Percentiles rank a stretch among this genome's conserved stretches.
These are phyloP conservation scores for Quercus cerris DNA, from an alignment of 306 rosid genomes.

Conservation along the genomic window DNA sequence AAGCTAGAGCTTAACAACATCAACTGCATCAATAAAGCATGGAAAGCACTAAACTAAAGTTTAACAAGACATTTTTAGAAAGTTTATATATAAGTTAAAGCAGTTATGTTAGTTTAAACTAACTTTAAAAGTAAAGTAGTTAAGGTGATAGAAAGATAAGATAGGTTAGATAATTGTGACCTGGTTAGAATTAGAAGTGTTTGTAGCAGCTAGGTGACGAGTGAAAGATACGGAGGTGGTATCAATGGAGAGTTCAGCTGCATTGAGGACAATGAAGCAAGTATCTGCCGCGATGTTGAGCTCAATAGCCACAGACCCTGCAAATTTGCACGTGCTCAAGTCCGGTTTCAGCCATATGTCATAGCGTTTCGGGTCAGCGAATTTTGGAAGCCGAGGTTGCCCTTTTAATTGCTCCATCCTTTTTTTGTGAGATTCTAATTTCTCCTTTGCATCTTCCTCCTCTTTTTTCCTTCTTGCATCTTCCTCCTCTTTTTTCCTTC, in stretches of 20 bases:
- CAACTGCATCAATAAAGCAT: no score
- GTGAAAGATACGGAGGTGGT: conserved; percentile 40
- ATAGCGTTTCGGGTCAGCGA: conserved; percentile 80
- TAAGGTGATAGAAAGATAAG: no score
- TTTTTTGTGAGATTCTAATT: no score
- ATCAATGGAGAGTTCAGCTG: conserved; percentile 55
- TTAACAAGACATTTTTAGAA: no score
- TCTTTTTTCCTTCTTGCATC: background rate
- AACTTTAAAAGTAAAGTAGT: no score
- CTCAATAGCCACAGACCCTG: conserved; percentile 62
- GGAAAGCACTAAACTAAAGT: no score
- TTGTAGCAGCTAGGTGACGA: background rate
- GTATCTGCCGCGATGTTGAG: conserved; percentile 59
- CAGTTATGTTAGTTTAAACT: no score
- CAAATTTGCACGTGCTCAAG: conserved; percentile 59
- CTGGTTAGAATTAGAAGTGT: no score
- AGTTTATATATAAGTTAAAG: no score
- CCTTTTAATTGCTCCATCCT: conserved; percentile 46
- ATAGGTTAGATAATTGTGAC: no score
- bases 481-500: no score
- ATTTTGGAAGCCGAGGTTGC: conserved; percentile 86
- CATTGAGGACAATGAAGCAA: conserved; percentile 71
- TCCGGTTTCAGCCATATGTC: conserved; percentile 66
- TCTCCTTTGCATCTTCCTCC: conserved; percentile 36
- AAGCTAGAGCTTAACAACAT: no score